Evolutionary conservation across 2,329 filamentous ascomycete genomes (phyloP).

Genomic region (Trichoderma harzianum): DNA sequence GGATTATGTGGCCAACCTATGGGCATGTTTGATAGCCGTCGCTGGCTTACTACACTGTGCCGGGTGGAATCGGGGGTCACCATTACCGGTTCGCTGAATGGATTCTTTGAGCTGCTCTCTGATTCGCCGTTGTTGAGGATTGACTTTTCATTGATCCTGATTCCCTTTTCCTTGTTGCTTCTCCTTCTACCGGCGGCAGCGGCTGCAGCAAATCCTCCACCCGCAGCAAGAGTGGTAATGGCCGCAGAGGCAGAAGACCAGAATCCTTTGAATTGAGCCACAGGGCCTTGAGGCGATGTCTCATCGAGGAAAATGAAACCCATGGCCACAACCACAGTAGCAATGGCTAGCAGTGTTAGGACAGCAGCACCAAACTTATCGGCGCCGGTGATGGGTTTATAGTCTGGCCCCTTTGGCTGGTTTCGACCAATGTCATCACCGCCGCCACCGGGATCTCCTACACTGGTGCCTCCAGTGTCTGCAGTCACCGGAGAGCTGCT

Average conservation of each 20-base stretch:
- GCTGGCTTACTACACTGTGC: slow-evolving; percentile 22
- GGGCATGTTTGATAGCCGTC: slow-evolving; percentile 36
- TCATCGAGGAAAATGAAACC: slow-evolving; percentile 51
- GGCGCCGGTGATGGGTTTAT: slow-evolving; percentile 43
- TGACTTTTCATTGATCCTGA: slow-evolving; percentile 26
- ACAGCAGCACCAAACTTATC: slow-evolving; percentile 69
- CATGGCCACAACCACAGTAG: slow-evolving; percentile 51
- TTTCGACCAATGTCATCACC: slow-evolving; percentile 44
- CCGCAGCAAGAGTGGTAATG: slow-evolving; percentile 24
- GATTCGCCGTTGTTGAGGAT: slow-evolving; percentile 1
- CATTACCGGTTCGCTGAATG: slow-evolving; percentile 13
- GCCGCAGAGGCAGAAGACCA: slow-evolving; percentile 22
- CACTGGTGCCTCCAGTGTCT: slow-evolving; percentile 56
- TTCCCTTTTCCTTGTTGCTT: slow-evolving; percentile 3
- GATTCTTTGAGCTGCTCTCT: slow-evolving; percentile 23
- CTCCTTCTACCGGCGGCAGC: slow-evolving; percentile 23
- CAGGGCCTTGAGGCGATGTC: slow-evolving; percentile 32
- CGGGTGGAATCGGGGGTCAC: slow-evolving; percentile 24
- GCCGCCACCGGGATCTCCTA: slow-evolving; percentile 45
- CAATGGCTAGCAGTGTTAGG: slow-evolving; percentile 55
- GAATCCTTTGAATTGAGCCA: slow-evolving; percentile 33
- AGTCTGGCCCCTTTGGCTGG: slow-evolving; percentile 26
- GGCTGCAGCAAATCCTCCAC: slow-evolving; percentile 24
- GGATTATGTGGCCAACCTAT: slow-evolving; percentile 37
- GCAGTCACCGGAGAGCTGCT: slow-evolving; percentile 43